Evolutionary conservation across 2,329 filamentous ascomycete species (phyloP).

Genomic region (Cladophialophora psammophila): DNA sequence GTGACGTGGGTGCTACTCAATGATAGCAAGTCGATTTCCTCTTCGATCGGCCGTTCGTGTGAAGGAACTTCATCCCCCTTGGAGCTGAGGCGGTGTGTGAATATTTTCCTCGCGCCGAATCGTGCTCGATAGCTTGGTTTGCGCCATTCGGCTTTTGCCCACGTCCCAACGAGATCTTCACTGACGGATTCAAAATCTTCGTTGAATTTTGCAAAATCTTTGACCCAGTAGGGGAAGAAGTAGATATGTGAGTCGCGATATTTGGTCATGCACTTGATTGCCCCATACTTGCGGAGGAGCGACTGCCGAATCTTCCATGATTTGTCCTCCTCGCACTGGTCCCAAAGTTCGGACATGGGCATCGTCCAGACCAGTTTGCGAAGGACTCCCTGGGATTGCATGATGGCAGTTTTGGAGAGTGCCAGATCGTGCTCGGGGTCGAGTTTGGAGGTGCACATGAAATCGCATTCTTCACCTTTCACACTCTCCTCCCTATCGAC

Average conservation of each 20-base stretch:
- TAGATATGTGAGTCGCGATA: slow-evolving; percentile 94
- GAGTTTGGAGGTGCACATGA: slow-evolving; percentile 78
- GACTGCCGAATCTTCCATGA: slow-evolving; percentile 77
- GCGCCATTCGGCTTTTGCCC: slow-evolving; percentile 95
- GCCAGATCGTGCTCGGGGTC: slow-evolving; percentile 58
- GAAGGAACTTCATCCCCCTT: slow-evolving; percentile 40
- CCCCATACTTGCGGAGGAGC: slow-evolving; percentile 75
- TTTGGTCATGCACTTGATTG: slow-evolving; percentile 79
- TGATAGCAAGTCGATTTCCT: slow-evolving; percentile 62
- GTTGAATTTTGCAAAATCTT: slow-evolving; percentile 81
- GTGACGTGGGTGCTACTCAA: slow-evolving; percentile 62
- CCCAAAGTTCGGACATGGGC: slow-evolving; percentile 87
- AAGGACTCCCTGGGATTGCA: slow-evolving; percentile 57
- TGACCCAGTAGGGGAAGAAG: slow-evolving; percentile 88
- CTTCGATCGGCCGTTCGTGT: slow-evolving; percentile 53
- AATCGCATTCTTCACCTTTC: slow-evolving; percentile 93
- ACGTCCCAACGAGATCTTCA: slow-evolving; percentile 92
- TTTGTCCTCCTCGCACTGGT: slow-evolving; percentile 72
- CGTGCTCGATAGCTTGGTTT: slow-evolving; percentile 45
- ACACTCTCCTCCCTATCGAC: slow-evolving; percentile 73
- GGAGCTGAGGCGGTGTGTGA: slow-evolving; percentile 46
- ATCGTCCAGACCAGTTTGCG: slow-evolving; percentile 80
- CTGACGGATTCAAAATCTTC: slow-evolving; percentile 85
- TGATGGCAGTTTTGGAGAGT: slow-evolving; percentile 66
- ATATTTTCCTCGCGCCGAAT: slow-evolving; percentile 57